Evolutionary conservation across 2,329 filamentous ascomycete species (phyloP), one percentile per base, ranked within the genome.

Genomic region (Xylaria hypoxylon): DNA sequence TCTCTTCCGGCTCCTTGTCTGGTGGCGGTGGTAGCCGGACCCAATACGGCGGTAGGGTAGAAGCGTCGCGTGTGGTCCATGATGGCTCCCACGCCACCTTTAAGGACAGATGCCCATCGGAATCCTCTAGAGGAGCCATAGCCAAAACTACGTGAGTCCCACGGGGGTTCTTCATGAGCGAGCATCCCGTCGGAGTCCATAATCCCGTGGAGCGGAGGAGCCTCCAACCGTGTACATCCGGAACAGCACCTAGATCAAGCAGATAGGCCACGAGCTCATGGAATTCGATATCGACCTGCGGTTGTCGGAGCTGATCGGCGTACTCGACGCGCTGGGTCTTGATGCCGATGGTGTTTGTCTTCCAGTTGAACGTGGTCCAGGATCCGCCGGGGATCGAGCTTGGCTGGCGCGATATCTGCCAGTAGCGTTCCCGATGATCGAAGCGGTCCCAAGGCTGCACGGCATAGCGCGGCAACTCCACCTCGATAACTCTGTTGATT

Each of bases 311-410:
- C 74, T 86, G 84, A 61, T 86, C 84, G 8, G 83, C 85, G 70
- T 90, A 91, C 74, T 90, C 87, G 44, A 90, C 81, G 38, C 89
- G 82, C 77, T 90, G 89, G 15, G 86, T 85, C 73, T 87, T 88
- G 61, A 85, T 79, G 1, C 89, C 88, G 26, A 90, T 89, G 2
- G 85, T 80, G 69, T 89, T 84, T n/a, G 84, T 84, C 71, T 84
- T 85, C 88, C 89, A 91, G 76, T 90, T 86, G 74, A 91, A 89
- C 0, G 84, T 85, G 0, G 88, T 89, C 88, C 88, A 91, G 31
- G 81, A 84, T 0, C 89, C 89, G 2, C 89, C 89, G 0, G 85
- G 85, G 48, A 89, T 85, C 13, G 76, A 78, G 52, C 84, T 86
- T 0, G 84, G 83, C 59, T 84, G 80, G 1, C 80, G 76, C 44